A percentile compares a stretch with the other conserved stretches of the same genome.
Conservation (phyloP, 805 yeast genomes). For the Suhomyces sp. region DNA sequence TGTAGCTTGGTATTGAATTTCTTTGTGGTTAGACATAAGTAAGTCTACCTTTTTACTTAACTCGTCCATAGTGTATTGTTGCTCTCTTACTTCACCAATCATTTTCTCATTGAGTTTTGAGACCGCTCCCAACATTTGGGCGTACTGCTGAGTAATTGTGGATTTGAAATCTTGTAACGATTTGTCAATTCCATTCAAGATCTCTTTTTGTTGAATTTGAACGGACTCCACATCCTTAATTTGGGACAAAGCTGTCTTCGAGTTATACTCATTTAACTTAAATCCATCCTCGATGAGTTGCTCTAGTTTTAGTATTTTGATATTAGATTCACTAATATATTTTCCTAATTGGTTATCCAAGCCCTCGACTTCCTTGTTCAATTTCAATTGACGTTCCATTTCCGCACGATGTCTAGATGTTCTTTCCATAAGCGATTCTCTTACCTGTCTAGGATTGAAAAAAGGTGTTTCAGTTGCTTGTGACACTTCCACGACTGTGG, state of each 20-base stretch:
- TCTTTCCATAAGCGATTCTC: slow-evolving; percentile 40
- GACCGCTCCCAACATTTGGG: slow-evolving; percentile 30
- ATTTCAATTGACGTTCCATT: slow-evolving; percentile 6
- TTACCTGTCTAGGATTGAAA: slow-evolving; percentile 18
- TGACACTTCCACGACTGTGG: slow-evolving; percentile 9
- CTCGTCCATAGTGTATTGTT: slow-evolving; percentile 33
- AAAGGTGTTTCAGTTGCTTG: slow-evolving; percentile 1
- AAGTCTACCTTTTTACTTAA: slow-evolving; percentile 38
- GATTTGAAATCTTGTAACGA: slow-evolving; percentile 24
- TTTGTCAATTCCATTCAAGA: slow-evolving; percentile 16
- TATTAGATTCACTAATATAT: slow-evolving; percentile 7
- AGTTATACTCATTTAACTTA: neutral
- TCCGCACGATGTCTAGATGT: slow-evolving; percentile 23
- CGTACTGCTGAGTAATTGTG: slow-evolving; percentile 27
- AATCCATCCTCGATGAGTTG: neutral
- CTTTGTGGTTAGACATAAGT: slow-evolving; percentile 39
- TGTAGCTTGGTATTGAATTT: slow-evolving; percentile 25
- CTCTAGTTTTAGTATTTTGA: slow-evolving; percentile 9
- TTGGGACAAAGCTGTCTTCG: slow-evolving; percentile 10
- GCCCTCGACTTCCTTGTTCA: neutral
- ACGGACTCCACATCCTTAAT: slow-evolving; percentile 16
- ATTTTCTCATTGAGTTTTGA: slow-evolving; percentile 33
- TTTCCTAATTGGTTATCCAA: neutral
- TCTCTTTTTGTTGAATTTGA: slow-evolving; percentile 16
- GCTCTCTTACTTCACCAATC: slow-evolving; percentile 41